These are phyloP conservation scores for Forsythia viridissima DNA, from an alignment of 257 asterid genomes.

Conservation along the genomic window DNA sequence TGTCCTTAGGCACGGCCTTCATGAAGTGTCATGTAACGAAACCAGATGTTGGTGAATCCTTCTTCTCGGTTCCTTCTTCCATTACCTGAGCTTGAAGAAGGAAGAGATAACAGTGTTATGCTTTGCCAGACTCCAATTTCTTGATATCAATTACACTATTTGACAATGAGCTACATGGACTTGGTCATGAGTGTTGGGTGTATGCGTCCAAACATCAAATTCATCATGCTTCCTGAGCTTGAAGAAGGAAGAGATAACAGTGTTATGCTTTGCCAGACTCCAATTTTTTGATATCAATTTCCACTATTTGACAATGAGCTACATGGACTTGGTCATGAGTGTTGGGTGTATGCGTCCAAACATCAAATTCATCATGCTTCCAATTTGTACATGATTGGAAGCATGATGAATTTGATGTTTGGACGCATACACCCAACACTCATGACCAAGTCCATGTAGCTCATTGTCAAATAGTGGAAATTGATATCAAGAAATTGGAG, in stretches of 20 bases:
- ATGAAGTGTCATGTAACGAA: not conserved
- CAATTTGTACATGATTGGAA: not conserved
- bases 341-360: not conserved
- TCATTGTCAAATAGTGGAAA: not conserved
- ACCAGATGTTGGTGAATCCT: not conserved
- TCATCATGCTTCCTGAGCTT: not conserved
- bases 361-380: not conserved
- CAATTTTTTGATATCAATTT: constrained; percentile 2
- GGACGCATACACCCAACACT: not conserved
- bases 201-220: not conserved
- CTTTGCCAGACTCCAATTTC: no score
- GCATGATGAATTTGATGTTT: constrained; percentile 1
- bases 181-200: constrained; percentile 1
- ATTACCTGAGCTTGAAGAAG: not conserved
- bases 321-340: constrained; percentile 7
- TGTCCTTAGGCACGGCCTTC: not conserved
- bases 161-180: not conserved
- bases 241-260: not conserved
- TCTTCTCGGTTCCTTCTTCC: not conserved
- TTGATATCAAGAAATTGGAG: constrained; percentile 9
- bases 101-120: no score
- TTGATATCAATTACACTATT: no score
- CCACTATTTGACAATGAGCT: not conserved
- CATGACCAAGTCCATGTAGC: constrained; percentile 2
- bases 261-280: not conserved